Evolutionary conservation across 345 rosid species (phyloP), one percentile per base, ranked within the genome.

Genomic region (Pistacia atlantica): DNA sequence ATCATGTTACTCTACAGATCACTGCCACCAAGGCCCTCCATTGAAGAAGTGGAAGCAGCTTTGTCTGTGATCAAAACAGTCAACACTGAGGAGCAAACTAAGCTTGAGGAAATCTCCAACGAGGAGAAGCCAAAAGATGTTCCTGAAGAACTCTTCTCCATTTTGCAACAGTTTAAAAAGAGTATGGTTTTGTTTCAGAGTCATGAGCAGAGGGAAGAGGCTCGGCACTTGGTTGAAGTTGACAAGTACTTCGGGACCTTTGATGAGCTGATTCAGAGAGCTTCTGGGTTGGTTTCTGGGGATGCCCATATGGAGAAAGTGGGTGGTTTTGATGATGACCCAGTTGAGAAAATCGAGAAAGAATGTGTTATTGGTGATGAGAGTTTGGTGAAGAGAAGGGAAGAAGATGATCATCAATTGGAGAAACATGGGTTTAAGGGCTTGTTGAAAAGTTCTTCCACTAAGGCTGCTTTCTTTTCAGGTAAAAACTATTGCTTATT

Each of bases 21-120:
- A 73, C 85, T 90, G 25, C 92, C 94, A 2, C 78, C 86, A 8
- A 77, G 94, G 69, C 92, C 92, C 56, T 74, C 90, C 71, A 71
- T 89, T 54, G 92, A 83, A 71, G 91, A 89, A 55, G 85, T 89
- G 7, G 90, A 83, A 75, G 94, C 95, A 17, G 91, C 92, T n/a
- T 67, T 71, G 69, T 81, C 89, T 54, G 88, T 87, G 33, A 72
- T 90, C 77, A 60, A 71, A 73, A 81, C 88, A 13, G 83, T 75
- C 51, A 78, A 86, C 52, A 49, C 14, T 11, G 91, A 87, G 78
- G 90, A 89, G 69, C 78, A 80, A 68, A 37, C 60, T 6, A 85
- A 75, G 77, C 85, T 90, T 10, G 88, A 86, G 42, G 91, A 90
- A 65, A 80, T 90, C 56, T 80, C 86, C 28, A 81, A 52, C 54